Evolutionary conservation across 768 basidiomycete species (phyloP).

Genomic region (Agrocybe pediades): DNA sequence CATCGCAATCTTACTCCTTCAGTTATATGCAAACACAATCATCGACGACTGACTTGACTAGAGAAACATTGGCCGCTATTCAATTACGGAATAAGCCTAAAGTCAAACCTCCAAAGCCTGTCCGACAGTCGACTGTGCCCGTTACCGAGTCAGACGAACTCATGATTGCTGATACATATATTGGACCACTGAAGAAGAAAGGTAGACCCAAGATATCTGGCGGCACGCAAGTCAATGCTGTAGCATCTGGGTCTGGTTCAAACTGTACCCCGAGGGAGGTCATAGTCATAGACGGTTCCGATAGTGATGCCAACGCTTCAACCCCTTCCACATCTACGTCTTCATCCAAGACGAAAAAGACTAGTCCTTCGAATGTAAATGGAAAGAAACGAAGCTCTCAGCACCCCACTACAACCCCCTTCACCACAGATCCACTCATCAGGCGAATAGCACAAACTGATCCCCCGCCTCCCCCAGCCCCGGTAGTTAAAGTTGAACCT

Average conservation of each 20-base stretch:
- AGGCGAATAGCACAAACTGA: constrained; percentile 11
- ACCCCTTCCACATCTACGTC: constrained; percentile 7
- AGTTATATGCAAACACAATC: constrained; percentile 14
- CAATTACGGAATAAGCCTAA: constrained; percentile 30
- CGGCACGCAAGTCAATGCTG: constrained; percentile 10
- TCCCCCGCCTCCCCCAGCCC: constrained; percentile 1
- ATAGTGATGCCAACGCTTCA: constrained; percentile 20
- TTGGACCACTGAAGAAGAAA: constrained; percentile 49
- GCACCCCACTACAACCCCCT: constrained; percentile 19
- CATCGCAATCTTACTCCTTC: neutral
- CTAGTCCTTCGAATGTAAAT: neutral
- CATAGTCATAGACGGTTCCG: constrained; percentile 26
- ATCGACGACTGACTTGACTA: constrained; percentile 19
- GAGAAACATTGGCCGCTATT: constrained; percentile 29
- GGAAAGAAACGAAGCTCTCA: constrained; percentile 9
- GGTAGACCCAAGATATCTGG: constrained; percentile 33
- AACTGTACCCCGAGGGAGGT: constrained; percentile 22
- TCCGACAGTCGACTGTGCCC: constrained; percentile 30
- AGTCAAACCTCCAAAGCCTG: constrained; percentile 26
- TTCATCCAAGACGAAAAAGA: constrained; percentile 1
- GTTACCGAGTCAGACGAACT: constrained; percentile 45
- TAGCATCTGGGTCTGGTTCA: constrained; percentile 24
- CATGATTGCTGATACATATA: constrained; percentile 42
- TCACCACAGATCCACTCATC: constrained; percentile 24
- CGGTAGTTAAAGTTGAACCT: constrained; percentile 17